Base-by-base conservation (phyloP, 495 filamentous ascomycete species). In the Trichocladium uniseriatum region DNA sequence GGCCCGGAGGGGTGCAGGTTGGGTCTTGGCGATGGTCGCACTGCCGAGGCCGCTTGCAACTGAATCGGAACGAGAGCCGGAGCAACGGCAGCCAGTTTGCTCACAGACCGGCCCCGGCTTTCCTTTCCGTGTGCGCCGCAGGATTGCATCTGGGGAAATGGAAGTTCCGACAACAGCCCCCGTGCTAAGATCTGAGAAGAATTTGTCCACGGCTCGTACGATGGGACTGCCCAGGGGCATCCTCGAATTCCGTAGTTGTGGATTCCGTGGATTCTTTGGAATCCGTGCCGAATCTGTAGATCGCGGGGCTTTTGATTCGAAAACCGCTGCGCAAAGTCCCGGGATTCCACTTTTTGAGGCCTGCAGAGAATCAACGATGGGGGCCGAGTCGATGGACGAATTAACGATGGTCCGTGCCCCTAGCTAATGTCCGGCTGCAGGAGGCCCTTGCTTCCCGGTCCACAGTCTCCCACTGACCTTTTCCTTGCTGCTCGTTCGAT, bases 401-500 rank as follows among this genome's bases (percentile, higher is more conserved):
- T 20, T 41, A 3, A 35, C n/a, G 22, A 39, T 52, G 49, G 49
- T 34, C 51, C 31, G 51, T 53, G 51, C 51, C 13, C 29, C 37
- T 3, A 51, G 22, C 44, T 38, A 42, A 53, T 52, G 50, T 43
- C 37, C 20, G 38, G 36, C 37, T 52, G 49, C 50, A 52, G 38
- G 50, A 43, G 20, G 35, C 10, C 9, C 7, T 44, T 44, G 21
- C 24, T 40, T n/a, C 21, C 27, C 20, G 18, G 29, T 16, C 50
- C 37, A 42, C n/a, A n/a, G n/a, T n/a, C n/a, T n/a, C n/a, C n/a
- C n/a, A n/a, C n/a, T n/a, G n/a, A n/a, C 29, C 28, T 38, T 32
- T 22, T 45, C 21, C 41, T n/a, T n/a, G n/a, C n/a, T n/a, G n/a
- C n/a, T n/a, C 43, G 21, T 46, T 52, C 49, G 49, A 52, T 45